These are phyloP conservation scores for Amylostereum areolatum DNA, from an alignment of 1,284 basidiomycete genomes.

Conservation along the genomic window DNA sequence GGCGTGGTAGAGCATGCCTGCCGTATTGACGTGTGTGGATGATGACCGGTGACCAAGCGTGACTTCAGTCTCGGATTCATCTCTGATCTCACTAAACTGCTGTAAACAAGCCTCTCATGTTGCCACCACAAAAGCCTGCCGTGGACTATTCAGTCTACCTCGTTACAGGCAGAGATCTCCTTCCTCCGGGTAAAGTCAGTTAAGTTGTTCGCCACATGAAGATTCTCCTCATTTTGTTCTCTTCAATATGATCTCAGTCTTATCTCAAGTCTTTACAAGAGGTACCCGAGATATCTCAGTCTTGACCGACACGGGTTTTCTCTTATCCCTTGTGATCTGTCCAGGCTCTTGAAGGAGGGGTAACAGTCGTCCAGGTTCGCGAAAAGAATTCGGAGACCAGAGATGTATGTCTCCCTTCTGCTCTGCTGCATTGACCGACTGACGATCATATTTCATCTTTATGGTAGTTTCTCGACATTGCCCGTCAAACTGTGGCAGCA, in stretches of 20 bases:
- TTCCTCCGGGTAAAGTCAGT: constrained; percentile 73
- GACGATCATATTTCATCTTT: background rate
- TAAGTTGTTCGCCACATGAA: background rate
- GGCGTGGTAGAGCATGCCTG: too few species aligned
- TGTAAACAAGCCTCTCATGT: too few species aligned
- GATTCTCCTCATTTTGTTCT: background rate
- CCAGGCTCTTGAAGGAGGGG: constrained; percentile 78
- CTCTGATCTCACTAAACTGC: too few species aligned
- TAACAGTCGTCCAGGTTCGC: constrained; percentile 85
- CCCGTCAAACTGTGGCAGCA: constrained; percentile 63
- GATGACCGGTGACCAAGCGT: too few species aligned
- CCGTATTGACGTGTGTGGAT: too few species aligned
- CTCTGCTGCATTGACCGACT: constrained; percentile 1
- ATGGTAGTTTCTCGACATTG: constrained; percentile 74
- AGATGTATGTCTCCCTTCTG: constrained; percentile 46
- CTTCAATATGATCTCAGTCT: constrained; percentile 37
- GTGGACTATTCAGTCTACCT: constrained; percentile 82
- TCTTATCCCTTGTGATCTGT: constrained; percentile 1
- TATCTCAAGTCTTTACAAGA: constrained; percentile 78
- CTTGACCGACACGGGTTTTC: constrained; percentile 4
- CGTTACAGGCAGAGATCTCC: constrained; percentile 77
- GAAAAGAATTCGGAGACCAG: constrained; percentile 80
- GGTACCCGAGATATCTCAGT: constrained; percentile 29
- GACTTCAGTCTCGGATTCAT: too few species aligned
- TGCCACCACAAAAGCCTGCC: background rate